A percentile compares a stretch with the other conserved stretches of the same genome.
Conservation (phyloP, 31 red algal genomes). For the Bonnemaisonia californica region DNA sequence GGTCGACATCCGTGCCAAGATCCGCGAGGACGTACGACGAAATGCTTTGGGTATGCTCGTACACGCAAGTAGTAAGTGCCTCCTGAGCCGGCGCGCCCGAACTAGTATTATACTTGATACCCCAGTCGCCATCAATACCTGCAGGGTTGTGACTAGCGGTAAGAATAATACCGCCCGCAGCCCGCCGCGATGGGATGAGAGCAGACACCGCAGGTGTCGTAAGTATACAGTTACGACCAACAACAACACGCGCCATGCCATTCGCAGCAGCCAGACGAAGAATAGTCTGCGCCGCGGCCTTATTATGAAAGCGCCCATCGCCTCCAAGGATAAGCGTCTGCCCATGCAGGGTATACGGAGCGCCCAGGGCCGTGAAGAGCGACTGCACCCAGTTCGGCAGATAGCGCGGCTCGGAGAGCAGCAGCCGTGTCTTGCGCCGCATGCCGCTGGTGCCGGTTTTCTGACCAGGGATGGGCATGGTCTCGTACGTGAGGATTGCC, state of each 20-base stretch:
- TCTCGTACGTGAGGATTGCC: conserved; percentile 44
- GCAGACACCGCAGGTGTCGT: conserved; percentile 85
- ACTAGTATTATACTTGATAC: conserved; percentile 82
- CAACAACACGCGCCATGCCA: conserved; percentile 42
- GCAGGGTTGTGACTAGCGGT: conserved; percentile 90
- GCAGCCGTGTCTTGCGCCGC: conserved; percentile 60
- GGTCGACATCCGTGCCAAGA: conserved; percentile 52
- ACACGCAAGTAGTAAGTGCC: conserved; percentile 62
- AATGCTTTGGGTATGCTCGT: conserved; percentile 59
- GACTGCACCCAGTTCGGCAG: conserved; percentile 78
- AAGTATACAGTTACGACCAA: conserved; percentile 70
- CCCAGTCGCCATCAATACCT: conserved; percentile 69
- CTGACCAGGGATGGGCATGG: conserved; percentile 78
- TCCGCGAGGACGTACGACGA: conserved; percentile 63
- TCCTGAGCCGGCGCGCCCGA: conserved; percentile 77
- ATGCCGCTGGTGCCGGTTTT: conserved; percentile 94
- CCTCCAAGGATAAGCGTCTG: conserved; percentile 68
- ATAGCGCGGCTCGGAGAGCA: conserved; percentile 48
- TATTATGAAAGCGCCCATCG: conserved; percentile 83
- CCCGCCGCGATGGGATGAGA: conserved; percentile 36
- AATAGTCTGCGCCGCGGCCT: conserved; percentile 67
- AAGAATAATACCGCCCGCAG: conserved; percentile 80
- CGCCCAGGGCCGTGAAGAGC: conserved; percentile 74
- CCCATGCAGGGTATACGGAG: not conserved
- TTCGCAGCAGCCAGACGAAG: conserved; percentile 65